These are phyloP conservation scores for Sphaerosporella brunnea DNA, from an alignment of 495 filamentous ascomycete genomes.

Conservation along the genomic window DNA sequence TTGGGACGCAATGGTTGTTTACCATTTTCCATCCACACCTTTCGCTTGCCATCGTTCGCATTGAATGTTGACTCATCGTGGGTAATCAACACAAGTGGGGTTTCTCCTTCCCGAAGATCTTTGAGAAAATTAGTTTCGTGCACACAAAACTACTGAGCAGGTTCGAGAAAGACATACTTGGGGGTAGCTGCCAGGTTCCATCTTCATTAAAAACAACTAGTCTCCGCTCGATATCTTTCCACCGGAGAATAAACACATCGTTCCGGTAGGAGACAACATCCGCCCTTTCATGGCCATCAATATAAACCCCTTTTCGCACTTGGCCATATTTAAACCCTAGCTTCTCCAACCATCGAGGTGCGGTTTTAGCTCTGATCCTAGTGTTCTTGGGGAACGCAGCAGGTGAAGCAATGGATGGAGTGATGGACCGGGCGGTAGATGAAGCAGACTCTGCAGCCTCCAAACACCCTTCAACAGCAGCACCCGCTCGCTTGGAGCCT, in stretches of 20 bases:
- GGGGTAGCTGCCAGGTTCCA: background rate
- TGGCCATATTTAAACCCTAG: constrained; percentile 4
- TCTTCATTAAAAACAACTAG: constrained; percentile 4
- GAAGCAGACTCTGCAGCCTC: background rate
- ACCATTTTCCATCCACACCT: constrained; percentile 5
- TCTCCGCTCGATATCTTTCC: background rate
- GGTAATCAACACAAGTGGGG: background rate
- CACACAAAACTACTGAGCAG: background rate
- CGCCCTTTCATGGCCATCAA: constrained; percentile 6
- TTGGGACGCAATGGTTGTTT: constrained; percentile 4
- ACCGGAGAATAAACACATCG: constrained; percentile 2
- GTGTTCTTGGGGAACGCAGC: too few relatives aligned
- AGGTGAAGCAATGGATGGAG: background rate
- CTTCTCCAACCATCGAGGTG: constrained; percentile 3
- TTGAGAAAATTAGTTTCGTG: background rate
- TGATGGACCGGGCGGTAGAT: background rate
- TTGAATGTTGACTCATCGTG: constrained; percentile 11
- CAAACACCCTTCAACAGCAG: background rate
- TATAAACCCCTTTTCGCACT: constrained; percentile 9
- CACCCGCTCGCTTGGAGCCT: background rate
- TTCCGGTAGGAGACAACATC: constrained; percentile 7
- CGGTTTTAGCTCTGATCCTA: constrained; percentile 1
- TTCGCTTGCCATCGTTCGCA: constrained; percentile 6
- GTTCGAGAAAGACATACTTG: background rate
- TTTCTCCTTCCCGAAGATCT: background rate